Evolutionary conservation across 2,329 filamentous ascomycete genomes (phyloP).

Genomic region (Amauroascus verrucosus): DNA sequence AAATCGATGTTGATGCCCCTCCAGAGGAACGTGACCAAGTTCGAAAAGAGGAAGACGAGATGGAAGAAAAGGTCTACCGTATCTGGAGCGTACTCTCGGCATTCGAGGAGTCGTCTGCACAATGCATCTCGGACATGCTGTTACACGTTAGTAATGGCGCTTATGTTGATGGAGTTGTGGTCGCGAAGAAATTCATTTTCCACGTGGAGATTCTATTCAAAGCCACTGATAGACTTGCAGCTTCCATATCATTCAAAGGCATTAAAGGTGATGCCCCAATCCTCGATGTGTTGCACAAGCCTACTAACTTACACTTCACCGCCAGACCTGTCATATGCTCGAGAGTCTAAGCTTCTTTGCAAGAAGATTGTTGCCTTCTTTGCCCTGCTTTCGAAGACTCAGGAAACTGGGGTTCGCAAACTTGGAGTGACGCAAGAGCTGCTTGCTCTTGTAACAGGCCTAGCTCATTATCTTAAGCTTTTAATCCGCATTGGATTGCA

Average conservation of each 20-base stretch:
- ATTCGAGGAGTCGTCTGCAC: conserved; percentile 94
- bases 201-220: conserved; percentile 90
- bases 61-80: conserved; percentile 94
- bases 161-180: conserved; percentile 87
- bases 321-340: conserved; percentile 73
- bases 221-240: conserved; percentile 76
- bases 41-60: conserved; percentile 75
- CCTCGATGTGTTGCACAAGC: background rate
- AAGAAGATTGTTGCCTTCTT: conserved; percentile 99
- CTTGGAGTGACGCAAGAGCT: conserved; percentile 94
- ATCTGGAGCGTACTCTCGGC: conserved; percentile 97
- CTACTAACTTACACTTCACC: conserved; percentile 18
- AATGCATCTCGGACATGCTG: conserved; percentile 98
- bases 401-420: conserved; percentile 80
- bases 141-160: conserved; percentile 96
- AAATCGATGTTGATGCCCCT: conserved; percentile 47
- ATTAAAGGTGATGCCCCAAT: conserved; percentile 57
- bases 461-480: conserved; percentile 95
- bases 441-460: conserved; percentile 89
- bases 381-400: conserved; percentile 83
- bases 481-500: conserved; percentile 95
- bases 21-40: conserved; percentile 64
- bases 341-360: conserved; percentile 97
- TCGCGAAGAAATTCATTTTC: conserved; percentile 90
- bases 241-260: conserved; percentile 55